Base-by-base conservation (phyloP, 2,329 filamentous ascomycete genomes). In the Fonsecaea multimorphosa region DNA sequence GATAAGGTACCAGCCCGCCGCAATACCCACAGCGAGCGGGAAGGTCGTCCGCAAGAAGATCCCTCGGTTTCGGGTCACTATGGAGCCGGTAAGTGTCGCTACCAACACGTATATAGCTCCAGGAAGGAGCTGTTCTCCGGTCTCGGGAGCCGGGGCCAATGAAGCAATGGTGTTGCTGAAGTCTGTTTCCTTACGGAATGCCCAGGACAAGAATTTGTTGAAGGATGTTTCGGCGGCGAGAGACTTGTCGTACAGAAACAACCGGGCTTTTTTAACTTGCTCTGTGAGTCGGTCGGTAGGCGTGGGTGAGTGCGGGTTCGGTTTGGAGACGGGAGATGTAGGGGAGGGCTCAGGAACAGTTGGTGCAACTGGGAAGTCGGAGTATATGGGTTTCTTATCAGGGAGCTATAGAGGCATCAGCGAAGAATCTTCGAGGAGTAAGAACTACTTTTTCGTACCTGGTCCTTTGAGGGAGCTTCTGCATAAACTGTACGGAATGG, bases 41-140 rank as follows among this genome's bases (percentile, higher is more conserved):
- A 91, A 85, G 1, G 89, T 83, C 61, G 89, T 88, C 72, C 95
- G 89, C 61, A 99, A 82, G 68, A 97, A 78, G 69, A 98, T 85
- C 78, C 91, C 93, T 73, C 94, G 89, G 83, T 96, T 96, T 69
- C 94, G 88, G 62, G 91, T 88, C 62, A 97, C 83, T 77, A 99
- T 98, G 78, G 88, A 93, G 72, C 94, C 95, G 38, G 95, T 92
- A 93, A 99, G 97, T 73, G 92, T 89, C 49, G 93, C 90, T 55
- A 99, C 93, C 32, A 97, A 86, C 54, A 98, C 93, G 81, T 98
- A 98, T 72, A 98, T 87, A 66, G 88, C 84, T 29, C 94, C 94
- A 36, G 95, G 95, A 80, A 98, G 89, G 63, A 99, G 85, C 76
- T 89, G 88, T 84, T 99, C 95, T 77, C 91, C 91, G 67, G 88